Evolutionary conservation across 202 grass and related monocot genomes (phyloP).

Genomic region (Schoenoplectus triqueter): DNA sequence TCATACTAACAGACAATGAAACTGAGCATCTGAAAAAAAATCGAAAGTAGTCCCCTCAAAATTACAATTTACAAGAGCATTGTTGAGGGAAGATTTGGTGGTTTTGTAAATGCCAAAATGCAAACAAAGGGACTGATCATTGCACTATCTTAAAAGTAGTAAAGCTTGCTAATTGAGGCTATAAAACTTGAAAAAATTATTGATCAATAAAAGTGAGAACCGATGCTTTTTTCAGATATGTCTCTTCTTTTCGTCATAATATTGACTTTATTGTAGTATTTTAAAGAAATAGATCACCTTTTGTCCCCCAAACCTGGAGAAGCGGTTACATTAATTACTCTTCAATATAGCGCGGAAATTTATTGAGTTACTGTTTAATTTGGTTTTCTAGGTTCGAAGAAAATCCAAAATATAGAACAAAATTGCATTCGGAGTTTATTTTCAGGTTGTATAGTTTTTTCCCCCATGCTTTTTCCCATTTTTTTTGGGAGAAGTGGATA

Average conservation of each 20-base stretch:
- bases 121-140: conserved; percentile 32
- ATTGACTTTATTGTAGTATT: conserved; percentile 41
- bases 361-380: not conserved
- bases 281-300: conserved; percentile 32
- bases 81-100: not conserved
- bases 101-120: conserved; percentile 16
- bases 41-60: not conserved
- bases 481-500: not conserved
- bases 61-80: not conserved
- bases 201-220: conserved; percentile 26
- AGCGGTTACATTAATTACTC: not conserved
- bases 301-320: conserved; percentile 24
- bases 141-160: conserved; percentile 40
- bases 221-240: conserved; percentile 28
- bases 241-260: conserved; percentile 11
- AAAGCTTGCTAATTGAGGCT: not conserved
- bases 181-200: conserved; percentile 21
- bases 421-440: not conserved
- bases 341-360: not conserved
- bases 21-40: not conserved
- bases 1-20: not conserved
- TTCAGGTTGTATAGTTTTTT: not conserved
- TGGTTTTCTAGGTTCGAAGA: not conserved
- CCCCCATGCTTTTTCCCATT: not conserved
- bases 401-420: conserved; percentile 2